These are phyloP conservation scores for Lepidium aucheri DNA, from an alignment of 345 rosid species.

Conservation along the genomic window DNA sequence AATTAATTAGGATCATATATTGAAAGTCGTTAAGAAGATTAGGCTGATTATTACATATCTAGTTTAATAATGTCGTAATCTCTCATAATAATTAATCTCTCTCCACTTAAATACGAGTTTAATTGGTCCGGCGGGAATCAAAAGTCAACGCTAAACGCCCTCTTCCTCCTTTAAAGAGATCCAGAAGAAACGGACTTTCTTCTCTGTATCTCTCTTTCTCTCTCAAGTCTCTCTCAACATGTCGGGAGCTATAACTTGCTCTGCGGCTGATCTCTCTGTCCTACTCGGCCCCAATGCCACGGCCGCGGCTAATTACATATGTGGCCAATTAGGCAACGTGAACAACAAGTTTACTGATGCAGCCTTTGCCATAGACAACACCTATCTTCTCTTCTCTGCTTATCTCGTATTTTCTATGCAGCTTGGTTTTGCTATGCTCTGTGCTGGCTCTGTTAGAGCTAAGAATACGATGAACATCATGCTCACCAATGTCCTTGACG, in stretches of 20 bases:
- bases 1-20: neutral
- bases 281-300: slow-evolving; percentile 56
- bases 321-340: slow-evolving; percentile 31
- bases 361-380: slow-evolving; percentile 61
- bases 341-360: slow-evolving; percentile 40
- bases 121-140: neutral
- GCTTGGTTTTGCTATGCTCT: slow-evolving; percentile 92
- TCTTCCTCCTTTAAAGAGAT: neutral
- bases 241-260: slow-evolving; percentile 33
- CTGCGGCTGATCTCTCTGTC: slow-evolving; percentile 35
- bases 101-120: no score
- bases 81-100: neutral
- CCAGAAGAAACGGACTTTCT: neutral
- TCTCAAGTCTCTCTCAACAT: neutral
- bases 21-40: neutral
- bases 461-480: slow-evolving; percentile 95
- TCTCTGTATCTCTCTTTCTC: neutral
- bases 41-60: neutral
- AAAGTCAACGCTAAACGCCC: slow-evolving; percentile 13
- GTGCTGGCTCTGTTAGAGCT: slow-evolving; percentile 92
- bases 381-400: slow-evolving; percentile 89
- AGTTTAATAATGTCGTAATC: no score
- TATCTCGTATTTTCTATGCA: slow-evolving; percentile 93
- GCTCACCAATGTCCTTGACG: slow-evolving; percentile 93
- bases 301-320: slow-evolving; percentile 54